Evolutionary conservation across 306 rosid species (phyloP), one percentile per base, ranked within the genome.

Genomic region (Quercus wislizeni): DNA sequence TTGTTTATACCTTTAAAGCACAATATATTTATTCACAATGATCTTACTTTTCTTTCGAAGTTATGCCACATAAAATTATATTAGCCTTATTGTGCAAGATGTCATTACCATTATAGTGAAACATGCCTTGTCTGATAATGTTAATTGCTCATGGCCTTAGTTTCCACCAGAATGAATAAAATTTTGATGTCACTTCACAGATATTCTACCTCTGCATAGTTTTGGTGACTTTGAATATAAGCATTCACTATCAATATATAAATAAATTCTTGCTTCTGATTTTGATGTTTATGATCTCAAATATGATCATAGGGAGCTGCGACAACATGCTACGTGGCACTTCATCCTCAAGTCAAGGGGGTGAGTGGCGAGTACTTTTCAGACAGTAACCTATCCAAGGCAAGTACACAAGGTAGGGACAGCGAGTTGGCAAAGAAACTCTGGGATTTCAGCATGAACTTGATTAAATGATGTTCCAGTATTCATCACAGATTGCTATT

Each of bases 241-340:
- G 20, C 31, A 6, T 73, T 52, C 30, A 69, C 43, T 57, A 12
- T 49, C 17, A 49, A 14, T 18, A 3, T 3, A 21, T 31, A 20
- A 3, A 51, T 25, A 69, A 3, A 51, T 31, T 49, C 64, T 43
- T 41, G 28, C 55, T 78, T 75, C 62, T 55, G 51, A 5, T 33
- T 17, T 56, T 20, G 69, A 46, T 86, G 73, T 56, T 77, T 63
- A 54, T 71, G 49, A 25, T 67, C 77, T 74, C 12, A 55, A 63
- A 57, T 52, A 33, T 76, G 69, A 63, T 70, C 82, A 11, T 38
- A 94, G 97, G 97, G 97, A 76, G 95, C 97, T 67, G 94, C 97
- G 57, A 94, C 98, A 81, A 88, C 91, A 14, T 92, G 97, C 81
- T 92, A 94, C 76, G 88, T 85, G 58, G 95, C 98, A 61, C 72